Base-by-base conservation (phyloP, 2,329 filamentous ascomycete genomes). In the Triangularia setosa region DNA sequence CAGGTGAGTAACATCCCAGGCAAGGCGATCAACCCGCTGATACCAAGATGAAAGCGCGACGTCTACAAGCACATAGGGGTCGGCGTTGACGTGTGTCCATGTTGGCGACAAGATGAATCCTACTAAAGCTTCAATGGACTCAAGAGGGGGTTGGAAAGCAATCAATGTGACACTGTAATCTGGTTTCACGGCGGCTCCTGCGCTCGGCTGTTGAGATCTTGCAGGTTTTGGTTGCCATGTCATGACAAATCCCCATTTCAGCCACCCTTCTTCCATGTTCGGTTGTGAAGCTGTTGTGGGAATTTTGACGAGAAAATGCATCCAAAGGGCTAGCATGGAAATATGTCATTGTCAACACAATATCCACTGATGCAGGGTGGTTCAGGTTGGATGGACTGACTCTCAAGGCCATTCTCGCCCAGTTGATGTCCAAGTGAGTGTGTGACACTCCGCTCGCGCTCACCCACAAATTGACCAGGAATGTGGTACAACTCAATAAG, bases 1-100 rank as follows among this genome's bases (percentile, higher is more conserved):
- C 8, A 61, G 35, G 16, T 58, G 27, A 18, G 53, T 64, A 9
- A 64, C 59, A 4, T 44, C 27, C 63, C 63, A 64, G 2, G 63
- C 63, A 11, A 62, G 16, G 14, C 28, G n/a, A 27, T 64, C 63
- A n/a, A 64, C 35, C 3, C 53, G 33, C 9, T 62, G 33, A 24
- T 64, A 61, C 63, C 63, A 64, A 12, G 59, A 61, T 5, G 52
- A 33, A 4, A 64, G 54, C 1, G 63, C 58, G 25, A 64, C n/a
- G 55, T 64, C 59, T 9, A 58, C 54, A 27, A 64, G 24, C 14
- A 64, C 55, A 54, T 61, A 64, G 14, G 63, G 63, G 21, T 64
- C 63, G 23, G 24, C 9, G 9, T 35, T 54, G 2, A 55, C 63
- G 25, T 35, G 40, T 14, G 24, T 58, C 63, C 63, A 64, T 21